These are phyloP conservation scores for Cryphonectria radicalis DNA, from an alignment of 2,329 filamentous ascomycete genomes.

Conservation along the genomic window DNA sequence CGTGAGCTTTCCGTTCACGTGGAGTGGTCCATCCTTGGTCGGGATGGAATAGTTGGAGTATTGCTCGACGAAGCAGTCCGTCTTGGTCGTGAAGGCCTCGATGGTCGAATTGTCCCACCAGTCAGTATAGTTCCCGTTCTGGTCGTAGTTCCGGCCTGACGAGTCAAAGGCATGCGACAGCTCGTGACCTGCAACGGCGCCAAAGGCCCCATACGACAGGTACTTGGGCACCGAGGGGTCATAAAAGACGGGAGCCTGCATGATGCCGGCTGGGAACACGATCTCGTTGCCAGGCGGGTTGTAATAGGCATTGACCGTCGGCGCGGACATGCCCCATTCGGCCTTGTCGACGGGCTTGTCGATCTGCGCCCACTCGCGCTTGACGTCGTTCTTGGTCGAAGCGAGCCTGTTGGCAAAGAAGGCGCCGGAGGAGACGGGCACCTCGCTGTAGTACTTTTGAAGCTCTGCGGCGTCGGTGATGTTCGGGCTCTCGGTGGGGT, in stretches of 20 bases:
- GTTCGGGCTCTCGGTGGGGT: conserved; percentile 64
- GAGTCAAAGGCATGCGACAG: conserved; percentile 73
- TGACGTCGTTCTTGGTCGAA: conserved; percentile 52
- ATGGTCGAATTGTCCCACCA: conserved; percentile 70
- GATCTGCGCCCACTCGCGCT: conserved; percentile 59
- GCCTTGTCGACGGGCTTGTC: conserved; percentile 64
- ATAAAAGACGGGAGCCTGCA: conserved; percentile 68
- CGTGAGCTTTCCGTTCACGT: conserved; percentile 67
- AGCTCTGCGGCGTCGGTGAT: conserved; percentile 62
- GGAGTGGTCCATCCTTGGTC: conserved; percentile 58
- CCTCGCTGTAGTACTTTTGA: conserved; percentile 57
- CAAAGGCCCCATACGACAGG: conserved; percentile 71
- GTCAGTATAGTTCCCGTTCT: conserved; percentile 65
- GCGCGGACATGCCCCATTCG: conserved; percentile 63
- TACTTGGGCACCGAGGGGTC: conserved; percentile 66
- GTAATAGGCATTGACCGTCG: conserved; percentile 70
- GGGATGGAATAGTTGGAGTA: conserved; percentile 64
- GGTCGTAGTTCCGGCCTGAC: conserved; percentile 66
- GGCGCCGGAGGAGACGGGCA: conserved; percentile 53
- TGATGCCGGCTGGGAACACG: conserved; percentile 70
- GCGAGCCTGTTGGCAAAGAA: conserved; percentile 64
- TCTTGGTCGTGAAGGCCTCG: conserved; percentile 59
- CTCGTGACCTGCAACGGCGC: conserved; percentile 69
- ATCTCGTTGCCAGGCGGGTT: conserved; percentile 69
- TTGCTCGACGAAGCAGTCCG: conserved; percentile 71